Evolutionary conservation across 805 yeast genomes (phyloP).

Genomic region (Saccharomyces mikatae): DNA sequence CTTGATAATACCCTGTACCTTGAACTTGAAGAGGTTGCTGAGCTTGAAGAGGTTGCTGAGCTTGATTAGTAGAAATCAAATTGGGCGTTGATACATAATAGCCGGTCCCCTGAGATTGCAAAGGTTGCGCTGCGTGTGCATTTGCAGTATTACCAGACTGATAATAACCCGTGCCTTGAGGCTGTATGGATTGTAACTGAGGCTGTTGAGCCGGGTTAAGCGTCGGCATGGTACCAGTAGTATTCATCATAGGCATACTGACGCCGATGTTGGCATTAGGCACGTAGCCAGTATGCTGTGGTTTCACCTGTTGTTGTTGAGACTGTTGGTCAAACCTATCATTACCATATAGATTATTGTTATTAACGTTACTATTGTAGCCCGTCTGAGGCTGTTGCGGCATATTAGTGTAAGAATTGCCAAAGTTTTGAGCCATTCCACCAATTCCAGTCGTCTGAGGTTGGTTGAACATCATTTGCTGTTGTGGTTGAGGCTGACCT

Average conservation of each 20-base stretch:
- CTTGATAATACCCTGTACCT: conserved; percentile 5
- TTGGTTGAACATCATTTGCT: conserved; percentile 8
- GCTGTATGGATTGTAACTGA: conserved; percentile 14
- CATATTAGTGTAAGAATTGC: conserved; percentile 1
- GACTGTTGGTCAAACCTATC: conserved; percentile 5
- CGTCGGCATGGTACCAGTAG: conserved; percentile 9
- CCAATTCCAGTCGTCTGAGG: conserved; percentile 11
- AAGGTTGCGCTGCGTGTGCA: conserved; percentile 19
- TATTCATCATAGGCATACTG: conserved; percentile 2
- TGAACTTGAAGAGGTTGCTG: conserved; percentile 20
- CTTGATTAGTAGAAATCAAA: conserved; percentile 4
- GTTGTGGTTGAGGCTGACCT: background rate
- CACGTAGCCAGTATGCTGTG: conserved; percentile 7
- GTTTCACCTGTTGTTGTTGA: conserved; percentile 8
- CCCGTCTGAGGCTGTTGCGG: conserved; percentile 4
- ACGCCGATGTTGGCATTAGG: background rate
- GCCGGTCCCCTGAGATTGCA: conserved; percentile 36
- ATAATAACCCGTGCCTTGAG: conserved; percentile 29
- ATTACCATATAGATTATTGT: background rate
- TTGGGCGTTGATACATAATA: conserved; percentile 27
- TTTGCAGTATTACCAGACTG: conserved; percentile 31
- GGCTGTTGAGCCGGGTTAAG: conserved; percentile 17
- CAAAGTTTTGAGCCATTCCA: conserved; percentile 2
- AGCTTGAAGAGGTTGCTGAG: conserved; percentile 19
- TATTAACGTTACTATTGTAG: background rate